phyloP scores from a whole-genome alignment of 768 basidiomycete genomes.

The Austroboletus festivus region DNA sequence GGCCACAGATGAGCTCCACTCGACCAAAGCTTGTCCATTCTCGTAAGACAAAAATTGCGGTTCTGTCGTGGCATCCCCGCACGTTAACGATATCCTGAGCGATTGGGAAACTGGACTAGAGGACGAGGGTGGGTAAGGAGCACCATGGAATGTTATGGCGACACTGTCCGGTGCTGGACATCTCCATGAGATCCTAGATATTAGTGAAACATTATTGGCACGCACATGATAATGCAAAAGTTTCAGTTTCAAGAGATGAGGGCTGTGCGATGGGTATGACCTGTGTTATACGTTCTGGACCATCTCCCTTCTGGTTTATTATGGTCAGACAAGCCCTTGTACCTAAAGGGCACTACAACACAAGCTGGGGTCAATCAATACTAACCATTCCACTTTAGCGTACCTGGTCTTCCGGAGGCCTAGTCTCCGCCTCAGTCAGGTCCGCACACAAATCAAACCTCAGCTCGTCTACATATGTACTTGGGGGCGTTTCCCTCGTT shows the following conservation, averaged over 20 bases:
- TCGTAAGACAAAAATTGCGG: conserved; percentile 63
- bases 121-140: conserved; percentile 54
- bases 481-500: conserved; percentile 61
- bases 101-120: conserved; percentile 48
- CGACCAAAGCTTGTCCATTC: conserved; percentile 47
- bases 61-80: conserved; percentile 41
- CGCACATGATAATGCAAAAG: conserved; percentile 36
- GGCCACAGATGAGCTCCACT: conserved; percentile 62
- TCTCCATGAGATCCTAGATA: conserved; percentile 8
- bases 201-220: conserved; percentile 9
- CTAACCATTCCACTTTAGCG: conserved; percentile 19
- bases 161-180: conserved; percentile 52
- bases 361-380: conserved; percentile 6
- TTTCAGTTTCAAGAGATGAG: conserved; percentile 26
- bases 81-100: conserved; percentile 60
- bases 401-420: conserved; percentile 67
- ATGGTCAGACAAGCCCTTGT: conserved; percentile 74
- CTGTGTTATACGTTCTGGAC: conserved; percentile 57
- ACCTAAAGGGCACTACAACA: conserved; percentile 57
- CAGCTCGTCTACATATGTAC: conserved; percentile 53
- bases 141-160: conserved; percentile 54
- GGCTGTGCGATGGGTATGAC: conserved; percentile 72
- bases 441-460: conserved; percentile 69
- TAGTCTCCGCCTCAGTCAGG: conserved; percentile 42
- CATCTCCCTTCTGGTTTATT: conserved; percentile 55